Percentiles rank a stretch among this genome's conserved stretches.
These are phyloP conservation scores for Rhizopus arrhizus DNA, from an alignment of 371 early-diverging fungal species.

Conservation along the genomic window DNA sequence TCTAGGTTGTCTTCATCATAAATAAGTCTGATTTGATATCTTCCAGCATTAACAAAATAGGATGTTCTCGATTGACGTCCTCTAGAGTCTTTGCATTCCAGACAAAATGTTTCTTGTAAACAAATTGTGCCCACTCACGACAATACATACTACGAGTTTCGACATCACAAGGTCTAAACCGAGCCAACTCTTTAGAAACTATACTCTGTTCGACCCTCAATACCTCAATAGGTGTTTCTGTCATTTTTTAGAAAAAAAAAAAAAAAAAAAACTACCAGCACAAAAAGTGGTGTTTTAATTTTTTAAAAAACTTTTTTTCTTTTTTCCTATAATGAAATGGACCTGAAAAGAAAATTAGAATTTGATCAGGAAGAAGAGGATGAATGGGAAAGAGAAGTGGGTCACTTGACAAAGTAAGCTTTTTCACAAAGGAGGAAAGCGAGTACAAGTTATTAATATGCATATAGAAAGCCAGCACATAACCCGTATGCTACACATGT, in stretches of 20 bases:
- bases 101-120: slow-evolving; percentile 72
- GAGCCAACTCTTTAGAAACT: slow-evolving; percentile 72
- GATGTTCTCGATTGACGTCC: slow-evolving; percentile 30
- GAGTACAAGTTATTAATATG: slow-evolving; percentile 13
- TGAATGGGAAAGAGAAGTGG: slow-evolving; percentile 30
- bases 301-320: slow-evolving; percentile 9
- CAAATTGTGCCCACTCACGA: slow-evolving; percentile 83
- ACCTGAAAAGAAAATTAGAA: slow-evolving; percentile 1
- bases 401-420: slow-evolving; percentile 2
- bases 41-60: slow-evolving; percentile 28
- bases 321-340: slow-evolving; percentile 3
- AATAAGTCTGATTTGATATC: slow-evolving; percentile 34
- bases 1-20: slow-evolving; percentile 11
- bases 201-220: slow-evolving; percentile 48
- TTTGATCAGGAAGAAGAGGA: slow-evolving; percentile 22
- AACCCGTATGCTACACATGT: slow-evolving; percentile 10
- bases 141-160: slow-evolving; percentile 77
- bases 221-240: slow-evolving; percentile 45
- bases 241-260: slow-evolving; percentile 21
- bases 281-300: slow-evolving; percentile 8
- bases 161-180: slow-evolving; percentile 76
- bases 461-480: slow-evolving; percentile 22
- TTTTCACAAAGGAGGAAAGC: neutral
- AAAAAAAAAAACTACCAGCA: slow-evolving; percentile 13
- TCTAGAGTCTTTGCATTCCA: slow-evolving; percentile 55